Evolutionary conservation across 78 protist genomes (phyloP).

Genomic region (Capsaspora owczarzaki): DNA sequence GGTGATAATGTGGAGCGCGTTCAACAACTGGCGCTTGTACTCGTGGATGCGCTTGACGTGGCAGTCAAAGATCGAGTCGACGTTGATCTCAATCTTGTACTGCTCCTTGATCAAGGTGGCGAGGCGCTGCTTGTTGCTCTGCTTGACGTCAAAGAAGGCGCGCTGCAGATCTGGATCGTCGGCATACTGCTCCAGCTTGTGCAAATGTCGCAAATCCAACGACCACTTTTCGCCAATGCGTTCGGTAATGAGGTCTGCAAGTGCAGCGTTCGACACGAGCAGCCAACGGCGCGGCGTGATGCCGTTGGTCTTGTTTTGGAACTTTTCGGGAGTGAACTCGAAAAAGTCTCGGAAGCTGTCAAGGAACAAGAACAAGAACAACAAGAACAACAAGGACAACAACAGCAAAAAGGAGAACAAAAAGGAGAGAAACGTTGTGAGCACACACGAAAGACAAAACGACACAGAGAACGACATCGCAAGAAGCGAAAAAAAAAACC

Average conservation of each 20-base stretch:
- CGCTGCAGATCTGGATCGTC: slow-evolving; percentile 55
- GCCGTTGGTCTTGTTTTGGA: slow-evolving; percentile 93
- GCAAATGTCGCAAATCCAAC: slow-evolving; percentile 54
- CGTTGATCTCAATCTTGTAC: slow-evolving; percentile 59
- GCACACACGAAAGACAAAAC: no score
- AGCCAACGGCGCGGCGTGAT: slow-evolving; percentile 96
- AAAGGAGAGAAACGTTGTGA: no score
- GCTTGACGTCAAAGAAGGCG: slow-evolving; percentile 42
- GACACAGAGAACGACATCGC: no score
- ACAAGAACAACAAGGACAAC: neutral
- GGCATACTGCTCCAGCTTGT: slow-evolving; percentile 45
- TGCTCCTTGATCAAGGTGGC: slow-evolving; percentile 57
- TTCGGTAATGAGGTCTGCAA: slow-evolving; percentile 54
- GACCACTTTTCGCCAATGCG: slow-evolving; percentile 70
- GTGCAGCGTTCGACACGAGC: slow-evolving; percentile 69
- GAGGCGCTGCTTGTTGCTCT: slow-evolving; percentile 63
- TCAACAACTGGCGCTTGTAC: slow-evolving; percentile 92
- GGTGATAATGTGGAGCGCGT: slow-evolving; percentile 46
- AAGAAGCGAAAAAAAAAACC: no score
- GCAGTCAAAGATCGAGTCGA: slow-evolving; percentile 80
- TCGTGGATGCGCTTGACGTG: slow-evolving; percentile 96
- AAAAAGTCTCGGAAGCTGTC: slow-evolving; percentile 47
- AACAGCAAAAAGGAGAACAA: no score
- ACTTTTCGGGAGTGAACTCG: slow-evolving; percentile 69
- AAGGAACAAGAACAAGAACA: neutral